A percentile compares a stretch with the other conserved stretches of the same genome.
These are phyloP conservation scores for Phaeosphaeriaceae sp. DNA, from an alignment of 2,329 filamentous ascomycete genomes.

Conservation along the genomic window DNA sequence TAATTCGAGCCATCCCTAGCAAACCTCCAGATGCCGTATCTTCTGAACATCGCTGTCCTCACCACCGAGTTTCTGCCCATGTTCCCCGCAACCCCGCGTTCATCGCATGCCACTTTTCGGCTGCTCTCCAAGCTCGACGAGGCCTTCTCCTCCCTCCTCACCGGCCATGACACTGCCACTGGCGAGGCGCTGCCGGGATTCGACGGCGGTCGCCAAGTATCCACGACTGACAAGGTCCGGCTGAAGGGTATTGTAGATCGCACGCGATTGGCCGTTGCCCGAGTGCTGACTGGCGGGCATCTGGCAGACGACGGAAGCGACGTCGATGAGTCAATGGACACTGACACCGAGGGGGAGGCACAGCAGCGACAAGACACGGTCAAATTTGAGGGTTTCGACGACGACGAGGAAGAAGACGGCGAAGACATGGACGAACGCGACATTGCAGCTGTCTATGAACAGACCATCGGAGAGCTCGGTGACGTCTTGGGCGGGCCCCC, in stretches of 20 bases:
- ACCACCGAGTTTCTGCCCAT: conserved; percentile 74
- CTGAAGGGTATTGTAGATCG: conserved; percentile 82
- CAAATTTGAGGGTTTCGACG: conserved; percentile 47
- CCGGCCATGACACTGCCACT: conserved; percentile 70
- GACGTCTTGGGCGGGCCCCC: conserved; percentile 64
- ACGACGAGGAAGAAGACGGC: conserved; percentile 52
- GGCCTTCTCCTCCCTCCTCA: conserved; percentile 78
- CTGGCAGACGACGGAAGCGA: conserved; percentile 48
- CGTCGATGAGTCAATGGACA: conserved; percentile 28
- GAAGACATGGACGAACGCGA: conserved; percentile 37
- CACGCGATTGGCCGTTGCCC: conserved; percentile 73
- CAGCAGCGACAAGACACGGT: conserved; percentile 34
- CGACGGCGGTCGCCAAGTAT: conserved; percentile 66
- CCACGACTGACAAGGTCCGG: conserved; percentile 88
- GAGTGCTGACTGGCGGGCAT: conserved; percentile 66
- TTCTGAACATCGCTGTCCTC: conserved; percentile 78
- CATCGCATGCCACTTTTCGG: conserved; percentile 71
- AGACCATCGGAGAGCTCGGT: conserved; percentile 76
- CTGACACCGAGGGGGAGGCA: conserved; percentile 39
- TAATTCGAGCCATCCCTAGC: conserved; percentile 57
- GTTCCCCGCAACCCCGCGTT: conserved; percentile 71
- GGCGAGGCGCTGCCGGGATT: conserved; percentile 74
- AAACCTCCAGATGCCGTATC: conserved; percentile 80
- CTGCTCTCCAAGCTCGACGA: conserved; percentile 81
- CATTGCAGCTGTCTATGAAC: conserved; percentile 75